Base-by-base conservation (phyloP, 768 basidiomycete species). In the Termitomyces sp. region DNA sequence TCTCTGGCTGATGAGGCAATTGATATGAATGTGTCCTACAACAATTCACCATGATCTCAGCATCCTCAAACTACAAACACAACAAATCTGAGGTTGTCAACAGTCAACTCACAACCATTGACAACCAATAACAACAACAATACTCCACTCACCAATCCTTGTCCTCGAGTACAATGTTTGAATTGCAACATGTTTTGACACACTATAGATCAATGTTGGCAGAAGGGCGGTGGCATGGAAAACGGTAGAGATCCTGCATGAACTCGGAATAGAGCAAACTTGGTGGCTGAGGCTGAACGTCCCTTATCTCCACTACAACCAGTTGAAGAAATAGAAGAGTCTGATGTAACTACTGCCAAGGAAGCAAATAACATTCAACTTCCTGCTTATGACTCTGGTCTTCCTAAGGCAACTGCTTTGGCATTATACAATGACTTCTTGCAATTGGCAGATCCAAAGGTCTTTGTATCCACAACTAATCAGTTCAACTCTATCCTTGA, bases 401-500 rank as follows among this genome's bases (percentile, higher is more conserved):
- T 29, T 23, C 31, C 15, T 52, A 25, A 18, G 29, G 16, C 39
- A 15, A 41, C 27, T 18, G 18, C 31, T 10, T 16, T 39, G n/a
- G 35, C 27, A 38, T 3, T 39, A 7, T 33, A 25, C 22, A 16
- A n/a, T n/a, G n/a, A 52, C 45, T 20, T 35, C 31, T n/a, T 48
- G 31, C 40, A 15, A 23, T 3, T 22, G 11, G 6, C 48, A 47
- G 13, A 9, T 39, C 13, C 16, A 54, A 9, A 20, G 9, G 40
- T 39, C 3, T 22, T 53, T 3, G 40, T 51, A n/a, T 48, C 47
- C 7, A 20, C 54, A 29, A 0, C 36, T 15, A 43, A 22, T 2
- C 16, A n/a, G 0, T 59, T 51, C 41, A 53, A 59, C 27, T 38
- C 57, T 6, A 33, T 63, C 15, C 43, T 65, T 0, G 66, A 69